Conservation (phyloP, 345 rosid species). For the Salix caprea region DNA sequence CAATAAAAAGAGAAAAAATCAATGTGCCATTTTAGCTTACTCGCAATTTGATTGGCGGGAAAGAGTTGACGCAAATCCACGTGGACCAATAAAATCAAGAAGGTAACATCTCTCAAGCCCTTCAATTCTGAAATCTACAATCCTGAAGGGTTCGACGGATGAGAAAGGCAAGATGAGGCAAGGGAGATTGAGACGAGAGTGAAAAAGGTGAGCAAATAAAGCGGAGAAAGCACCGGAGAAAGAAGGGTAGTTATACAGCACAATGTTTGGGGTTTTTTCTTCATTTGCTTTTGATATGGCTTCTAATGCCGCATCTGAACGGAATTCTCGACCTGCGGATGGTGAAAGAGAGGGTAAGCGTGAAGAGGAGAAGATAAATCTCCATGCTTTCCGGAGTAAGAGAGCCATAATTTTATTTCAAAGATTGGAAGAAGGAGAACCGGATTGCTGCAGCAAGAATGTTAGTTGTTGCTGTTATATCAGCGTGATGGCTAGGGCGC, state of each 20-base stretch:
- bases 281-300: conserved; percentile 55
- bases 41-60: conserved; percentile 41
- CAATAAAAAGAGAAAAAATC: not conserved
- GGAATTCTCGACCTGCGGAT: conserved; percentile 35
- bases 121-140: conserved; percentile 47
- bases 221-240: conserved; percentile 84
- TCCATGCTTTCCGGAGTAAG: conserved; percentile 5
- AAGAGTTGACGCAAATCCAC: conserved; percentile 41
- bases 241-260: conserved; percentile 79
- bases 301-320: conserved; percentile 81
- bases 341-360: not conserved
- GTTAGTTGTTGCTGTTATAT: not conserved
- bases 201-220: conserved; percentile 74
- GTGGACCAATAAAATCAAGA: conserved; percentile 64
- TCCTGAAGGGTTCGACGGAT: conserved; percentile 59
- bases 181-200: conserved; percentile 54
- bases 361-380: not conserved
- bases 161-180: conserved; percentile 79
- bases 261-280: conserved; percentile 51
- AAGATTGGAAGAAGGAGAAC: not conserved
- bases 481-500: not conserved
- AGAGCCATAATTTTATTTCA: conserved; percentile 7
- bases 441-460: not conserved
- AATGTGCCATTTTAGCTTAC: conserved; percentile 34
- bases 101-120: conserved; percentile 60